Base-by-base conservation (phyloP, 768 basidiomycete genomes). In the Agaricus sinodeliciosus region DNA sequence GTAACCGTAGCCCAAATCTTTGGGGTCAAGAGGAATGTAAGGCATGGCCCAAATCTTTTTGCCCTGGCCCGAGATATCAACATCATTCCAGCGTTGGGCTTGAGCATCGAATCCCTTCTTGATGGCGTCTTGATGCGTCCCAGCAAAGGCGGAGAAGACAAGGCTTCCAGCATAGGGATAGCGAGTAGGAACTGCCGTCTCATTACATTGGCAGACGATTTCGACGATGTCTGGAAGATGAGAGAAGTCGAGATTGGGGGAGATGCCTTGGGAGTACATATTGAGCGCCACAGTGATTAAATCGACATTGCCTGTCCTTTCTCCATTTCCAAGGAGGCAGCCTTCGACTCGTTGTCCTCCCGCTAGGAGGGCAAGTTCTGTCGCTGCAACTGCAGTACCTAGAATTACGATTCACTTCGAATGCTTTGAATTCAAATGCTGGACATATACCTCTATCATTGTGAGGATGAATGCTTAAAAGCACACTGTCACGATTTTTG, bases 251-350 rank as follows among this genome's bases (percentile, higher is more conserved):
- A 99, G 78, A 35, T 85, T 76, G 48, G 95, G 95, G 34, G 72
- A 63, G 60, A 97, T 84, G 39, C 95, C 95, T 70, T 99, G 95
- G 1, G 93, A 87, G 69, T 97, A 99, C 50, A 93, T 77, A 71
- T 99, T 99, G 59, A 99, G 76, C 7, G 92, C 94, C 43, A 99
- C 81, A 60, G 87, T 97, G 67, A 97, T 92, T 55, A 99, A 74
- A 67, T 99, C 95, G 57, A 99, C 95, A 60, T 99, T 99, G 52
- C 95, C 95, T 11, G 95, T 99, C 48, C 95, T 85, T 70, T 99
- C 95, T 58, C 95, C 95, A 64, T 99, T 98, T 40, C 94, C 95
- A 60, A 99, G 94, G 43, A 98, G 75, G 61, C 94, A 97, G 9
- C 95, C 95, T 67, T 99, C 95, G 58, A 99, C 81, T 39, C 95